Base-by-base conservation (phyloP, 768 basidiomycete genomes). In the Mrakia gelida region DNA sequence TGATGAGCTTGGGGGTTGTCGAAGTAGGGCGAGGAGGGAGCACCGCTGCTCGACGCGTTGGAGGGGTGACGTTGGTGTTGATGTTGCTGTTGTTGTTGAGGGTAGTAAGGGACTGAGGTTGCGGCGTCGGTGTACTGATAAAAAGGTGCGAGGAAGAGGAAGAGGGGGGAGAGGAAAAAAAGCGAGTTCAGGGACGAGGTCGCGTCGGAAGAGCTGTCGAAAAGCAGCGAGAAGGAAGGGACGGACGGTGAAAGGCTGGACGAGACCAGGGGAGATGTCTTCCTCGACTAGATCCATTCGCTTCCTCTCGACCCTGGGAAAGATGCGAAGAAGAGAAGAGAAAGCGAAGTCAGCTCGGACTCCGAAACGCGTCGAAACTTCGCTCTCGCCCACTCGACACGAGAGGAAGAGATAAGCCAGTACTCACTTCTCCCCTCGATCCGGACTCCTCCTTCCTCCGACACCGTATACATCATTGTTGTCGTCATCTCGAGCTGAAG, bases 401-500 rank as follows among this genome's bases (percentile, higher is more conserved):
- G n/a, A n/a, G n/a, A n/a, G n/a, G n/a, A n/a, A n/a, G n/a, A n/a
- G n/a, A n/a, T n/a, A n/a, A n/a, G n/a, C n/a, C n/a, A n/a, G n/a
- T n/a, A n/a, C 45, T 45, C 45, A 67, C 65, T 67, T 67, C n/a
- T 34, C 65, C 8, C 30, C 65, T 32, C 65, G 65, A 32, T n/a
- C 34, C 13, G 65, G 13, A 9, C n/a, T 38, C 23, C 65, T 49
- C 38, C 45, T 28, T 2, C 32, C 45, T 7, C 45, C 43, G 32
- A 52, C 21, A 1, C 52, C 71, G 21, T 72, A 72, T 1, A 49
- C 38, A 7, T 72, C 71, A n/a, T 71, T 3, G 32, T 52, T 43
- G 16, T 72, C 71, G 32, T 72, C 71, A 10, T 52, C 71, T 21
- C 52, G 45, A 72, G 71, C 65, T 16, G 65, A 38, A 30, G 11